Evolutionary conservation across 345 rosid genomes (phyloP).

Genomic region (Rhodamnia argentea): DNA sequence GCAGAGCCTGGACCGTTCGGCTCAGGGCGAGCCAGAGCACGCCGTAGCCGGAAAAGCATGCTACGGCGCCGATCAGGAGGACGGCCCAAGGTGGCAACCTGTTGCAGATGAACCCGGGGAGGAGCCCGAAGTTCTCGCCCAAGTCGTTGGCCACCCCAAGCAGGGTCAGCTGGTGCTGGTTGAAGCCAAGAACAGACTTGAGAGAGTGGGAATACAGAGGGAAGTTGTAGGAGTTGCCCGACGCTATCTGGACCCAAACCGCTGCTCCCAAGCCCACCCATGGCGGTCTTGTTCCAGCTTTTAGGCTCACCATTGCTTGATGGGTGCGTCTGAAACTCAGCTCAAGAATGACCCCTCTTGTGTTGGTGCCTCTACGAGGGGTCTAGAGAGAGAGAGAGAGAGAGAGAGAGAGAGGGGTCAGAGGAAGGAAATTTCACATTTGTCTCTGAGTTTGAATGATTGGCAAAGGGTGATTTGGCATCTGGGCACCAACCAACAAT

Average conservation of each 20-base stretch:
- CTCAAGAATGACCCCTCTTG: background rate
- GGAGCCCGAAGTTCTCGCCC: constrained; percentile 56
- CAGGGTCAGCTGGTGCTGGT: constrained; percentile 58
- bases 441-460: background rate
- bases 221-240: constrained; percentile 58
- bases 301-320: constrained; percentile 6
- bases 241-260: constrained; percentile 57
- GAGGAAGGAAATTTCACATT: background rate
- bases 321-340: background rate
- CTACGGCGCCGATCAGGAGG: constrained; percentile 38
- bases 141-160: constrained; percentile 68
- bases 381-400: background rate
- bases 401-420: background rate
- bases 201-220: constrained; percentile 64
- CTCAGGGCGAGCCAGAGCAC: constrained; percentile 53
- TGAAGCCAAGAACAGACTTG: constrained; percentile 60
- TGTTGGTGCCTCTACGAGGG: background rate
- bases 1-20: constrained; percentile 30
- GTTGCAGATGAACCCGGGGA: constrained; percentile 61
- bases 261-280: constrained; percentile 68
- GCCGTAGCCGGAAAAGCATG: constrained; percentile 57
- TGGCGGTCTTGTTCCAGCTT: constrained; percentile 64
- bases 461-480: background rate
- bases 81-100: constrained; percentile 61
- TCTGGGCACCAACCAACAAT: background rate